A percentile compares a stretch with the other conserved stretches of the same genome.
Evolutionary conservation across 2,329 filamentous ascomycete genomes (phyloP).

Genomic region (Ustilaginoidea virens): DNA sequence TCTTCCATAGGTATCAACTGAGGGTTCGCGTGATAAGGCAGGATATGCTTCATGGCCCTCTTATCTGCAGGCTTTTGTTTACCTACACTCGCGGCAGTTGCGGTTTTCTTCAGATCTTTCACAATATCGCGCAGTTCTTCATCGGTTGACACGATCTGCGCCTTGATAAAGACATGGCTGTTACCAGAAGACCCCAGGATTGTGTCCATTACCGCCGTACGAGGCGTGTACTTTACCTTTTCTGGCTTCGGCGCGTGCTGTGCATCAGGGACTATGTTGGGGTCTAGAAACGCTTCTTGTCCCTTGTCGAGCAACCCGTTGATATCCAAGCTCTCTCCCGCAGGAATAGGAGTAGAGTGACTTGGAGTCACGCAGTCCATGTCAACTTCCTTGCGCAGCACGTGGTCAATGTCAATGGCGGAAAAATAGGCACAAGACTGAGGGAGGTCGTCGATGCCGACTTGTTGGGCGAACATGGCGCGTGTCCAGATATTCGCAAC

Average conservation of each 20-base stretch:
- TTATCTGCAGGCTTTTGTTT: conserved; percentile 12
- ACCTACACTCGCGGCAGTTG: conserved; percentile 6
- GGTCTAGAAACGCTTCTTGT: conserved; percentile 51
- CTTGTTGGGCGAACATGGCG: conserved; percentile 93
- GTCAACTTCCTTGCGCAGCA: conserved; percentile 94
- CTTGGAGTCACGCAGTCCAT: conserved; percentile 95
- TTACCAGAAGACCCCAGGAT: conserved; percentile 34
- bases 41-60: conserved; percentile 13
- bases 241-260: conserved; percentile 40
- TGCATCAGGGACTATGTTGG: conserved; percentile 39
- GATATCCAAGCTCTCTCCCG: conserved; percentile 81
- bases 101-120: conserved; percentile 35
- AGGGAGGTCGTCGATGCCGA: conserved; percentile 88
- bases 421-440: conserved; percentile 93
- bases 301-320: conserved; percentile 60
- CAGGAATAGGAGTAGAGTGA: conserved; percentile 60
- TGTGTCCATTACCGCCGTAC: conserved; percentile 65
- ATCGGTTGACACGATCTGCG: conserved; percentile 67
- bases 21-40: conserved; percentile 22
- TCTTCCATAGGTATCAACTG: conserved; percentile 19
- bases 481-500: conserved; percentile 92
- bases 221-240: conserved; percentile 50
- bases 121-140: conserved; percentile 60
- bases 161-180: conserved; percentile 54
- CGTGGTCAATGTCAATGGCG: conserved; percentile 85